These are phyloP conservation scores for Camellia granthamiana DNA, from an alignment of 148 eudicot species.

Conservation along the genomic window DNA sequence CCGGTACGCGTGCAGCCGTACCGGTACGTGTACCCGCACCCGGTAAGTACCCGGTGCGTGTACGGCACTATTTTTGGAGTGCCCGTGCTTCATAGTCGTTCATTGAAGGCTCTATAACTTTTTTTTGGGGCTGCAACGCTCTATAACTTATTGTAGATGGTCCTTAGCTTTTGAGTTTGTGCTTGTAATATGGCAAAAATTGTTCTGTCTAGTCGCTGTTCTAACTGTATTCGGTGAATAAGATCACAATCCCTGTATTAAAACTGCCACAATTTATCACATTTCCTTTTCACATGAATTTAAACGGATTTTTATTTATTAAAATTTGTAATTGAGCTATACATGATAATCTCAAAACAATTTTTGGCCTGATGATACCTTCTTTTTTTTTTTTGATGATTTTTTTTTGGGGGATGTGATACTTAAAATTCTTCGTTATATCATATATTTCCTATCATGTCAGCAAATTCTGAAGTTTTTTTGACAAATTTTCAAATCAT, in stretches of 20 bases:
- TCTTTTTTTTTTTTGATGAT: too few relatives aligned
- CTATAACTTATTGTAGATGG: background rate
- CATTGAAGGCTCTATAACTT: background rate
- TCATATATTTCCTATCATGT: background rate
- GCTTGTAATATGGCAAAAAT: background rate
- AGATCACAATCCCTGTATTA: background rate
- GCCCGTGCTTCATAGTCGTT: too few relatives aligned
- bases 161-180: background rate
- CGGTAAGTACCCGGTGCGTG: too few relatives aligned
- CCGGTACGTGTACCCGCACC: too few relatives aligned
- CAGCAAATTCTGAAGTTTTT: too few relatives aligned
- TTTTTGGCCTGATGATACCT: too few relatives aligned
- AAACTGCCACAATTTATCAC: background rate
- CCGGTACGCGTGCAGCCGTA: too few relatives aligned
- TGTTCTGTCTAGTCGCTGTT: background rate
- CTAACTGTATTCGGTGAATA: background rate
- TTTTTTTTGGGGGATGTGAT: background rate
- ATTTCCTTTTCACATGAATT: background rate
- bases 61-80: too few relatives aligned
- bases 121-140: too few relatives aligned
- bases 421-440: background rate
- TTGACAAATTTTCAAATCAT: too few relatives aligned
- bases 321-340: background rate
- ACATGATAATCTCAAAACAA: background rate
- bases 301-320: background rate